phyloP scores from a whole-genome alignment of 139 green algal genomes.

The Ettlia oleoabundans region DNA sequence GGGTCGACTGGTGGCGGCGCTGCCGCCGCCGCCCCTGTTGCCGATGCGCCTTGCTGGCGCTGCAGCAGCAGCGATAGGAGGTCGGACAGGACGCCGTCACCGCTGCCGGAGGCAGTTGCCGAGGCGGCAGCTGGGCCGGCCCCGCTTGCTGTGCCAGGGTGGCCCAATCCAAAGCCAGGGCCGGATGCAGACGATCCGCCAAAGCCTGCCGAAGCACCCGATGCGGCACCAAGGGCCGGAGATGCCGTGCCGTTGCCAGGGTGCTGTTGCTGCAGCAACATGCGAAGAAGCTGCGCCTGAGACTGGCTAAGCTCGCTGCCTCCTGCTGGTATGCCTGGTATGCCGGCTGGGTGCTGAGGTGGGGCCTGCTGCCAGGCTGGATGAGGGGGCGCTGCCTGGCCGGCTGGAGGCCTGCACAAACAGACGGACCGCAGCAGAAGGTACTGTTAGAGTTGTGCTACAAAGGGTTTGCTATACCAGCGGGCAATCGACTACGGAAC shows the following conservation, averaged over 20 bases:
- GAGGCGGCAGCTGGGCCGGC: not conserved
- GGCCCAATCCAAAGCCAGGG: not conserved
- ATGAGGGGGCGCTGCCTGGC: not conserved
- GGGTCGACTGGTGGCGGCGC: not conserved
- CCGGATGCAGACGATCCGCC: too few relatives aligned
- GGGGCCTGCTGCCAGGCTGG: not conserved
- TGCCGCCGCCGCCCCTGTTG: not conserved
- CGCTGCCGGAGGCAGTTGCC: not conserved
- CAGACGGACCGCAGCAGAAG: not conserved
- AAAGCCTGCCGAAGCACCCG: too few relatives aligned
- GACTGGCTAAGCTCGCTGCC: not conserved
- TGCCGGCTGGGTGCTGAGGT: not conserved
- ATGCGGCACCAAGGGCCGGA: too few relatives aligned
- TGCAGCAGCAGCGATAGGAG: constrained; percentile 8
- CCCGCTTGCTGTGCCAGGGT: not conserved
- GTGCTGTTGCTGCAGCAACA: constrained; percentile 9
- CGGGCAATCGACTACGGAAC: not conserved
- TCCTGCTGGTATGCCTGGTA: not conserved
- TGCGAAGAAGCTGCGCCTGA: constrained; percentile 6
- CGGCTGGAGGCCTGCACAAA: not conserved
- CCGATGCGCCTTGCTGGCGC: constrained; percentile 6
- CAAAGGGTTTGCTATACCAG: not conserved
- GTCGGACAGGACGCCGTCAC: not conserved
- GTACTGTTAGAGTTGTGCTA: not conserved
- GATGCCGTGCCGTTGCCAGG: not conserved